Percentiles rank a stretch among this genome's conserved stretches.
These are phyloP conservation scores for Trichoderma reesei DNA, from an alignment of 495 filamentous ascomycete species.

Conservation along the genomic window DNA sequence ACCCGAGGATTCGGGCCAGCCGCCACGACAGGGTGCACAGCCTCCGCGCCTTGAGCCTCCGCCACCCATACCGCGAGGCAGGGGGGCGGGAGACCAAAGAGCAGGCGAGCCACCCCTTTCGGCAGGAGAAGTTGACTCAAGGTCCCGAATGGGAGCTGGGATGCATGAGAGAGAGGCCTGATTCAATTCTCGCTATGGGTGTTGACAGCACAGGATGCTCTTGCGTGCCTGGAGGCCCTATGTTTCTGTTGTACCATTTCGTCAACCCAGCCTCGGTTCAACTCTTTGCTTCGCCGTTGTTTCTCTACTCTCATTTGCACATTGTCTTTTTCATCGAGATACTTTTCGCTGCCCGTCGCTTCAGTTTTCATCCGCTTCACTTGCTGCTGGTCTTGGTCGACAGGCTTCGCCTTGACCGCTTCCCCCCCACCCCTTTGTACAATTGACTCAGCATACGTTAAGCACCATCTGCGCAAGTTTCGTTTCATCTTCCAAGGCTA, in stretches of 20 bases:
- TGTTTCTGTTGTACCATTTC: not conserved
- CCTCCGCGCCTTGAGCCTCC: not conserved
- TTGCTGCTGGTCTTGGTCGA: not conserved
- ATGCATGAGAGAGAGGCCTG: not conserved
- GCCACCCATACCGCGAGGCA: not conserved
- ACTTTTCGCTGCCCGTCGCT: too few species aligned
- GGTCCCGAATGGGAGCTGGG: not conserved
- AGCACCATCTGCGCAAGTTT: not conserved
- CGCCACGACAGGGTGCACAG: not conserved
- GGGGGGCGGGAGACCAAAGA: not conserved
- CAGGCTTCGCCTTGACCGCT: not conserved
- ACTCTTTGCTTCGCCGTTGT: not conserved
- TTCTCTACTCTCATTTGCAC: too few species aligned
- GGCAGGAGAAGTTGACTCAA: not conserved
- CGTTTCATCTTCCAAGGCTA: not conserved
- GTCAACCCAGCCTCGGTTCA: not conserved
- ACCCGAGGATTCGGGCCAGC: conserved; percentile 14
- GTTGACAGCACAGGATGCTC: not conserved
- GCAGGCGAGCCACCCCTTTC: not conserved
- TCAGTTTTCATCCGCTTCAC: not conserved
- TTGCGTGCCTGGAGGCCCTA: not conserved
- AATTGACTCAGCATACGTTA: not conserved
- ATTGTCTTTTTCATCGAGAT: too few species aligned
- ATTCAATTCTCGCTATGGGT: not conserved
- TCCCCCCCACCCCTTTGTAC: not conserved